Evolutionary conservation across 495 filamentous ascomycete genomes (phyloP), one percentile per base, ranked within the genome.

Genomic region (Neurospora africana): DNA sequence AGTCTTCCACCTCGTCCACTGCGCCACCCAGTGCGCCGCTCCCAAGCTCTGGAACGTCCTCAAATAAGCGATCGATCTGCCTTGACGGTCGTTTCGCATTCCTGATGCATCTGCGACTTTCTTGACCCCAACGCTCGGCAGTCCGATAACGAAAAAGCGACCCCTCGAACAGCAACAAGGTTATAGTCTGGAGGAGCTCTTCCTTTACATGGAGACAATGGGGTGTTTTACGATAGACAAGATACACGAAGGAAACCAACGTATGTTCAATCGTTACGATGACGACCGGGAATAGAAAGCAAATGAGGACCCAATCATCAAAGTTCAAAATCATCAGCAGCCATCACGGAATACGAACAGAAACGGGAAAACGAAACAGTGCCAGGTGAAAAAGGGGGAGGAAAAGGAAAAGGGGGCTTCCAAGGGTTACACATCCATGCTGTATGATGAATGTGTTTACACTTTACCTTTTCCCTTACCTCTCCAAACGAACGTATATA

Each of bases 1-100:
- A 99, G 95, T 97, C 89, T 99, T 99, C 90, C 95, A 99, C 84
- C 91, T 98, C 77, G 88, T 91, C 75, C 95, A 98, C 86, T 99
- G 95, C 84, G 93, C 94, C 71, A 90, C 87, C 77, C 82, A 89
- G 80, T 98, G 95, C 80, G 95, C 95, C 70, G 96, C 95, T 47
- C 96, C 95, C 76, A 97, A 96, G 90, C 90, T 99, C 79, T 99
- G 91, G 87, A 87, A 89, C 72, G 81, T 87, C 78, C 91, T 98
- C 79, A 97, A 96, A 86, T 99, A 94, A 87, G 84, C 53, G 53
- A 65, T 65, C 53, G 53, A 65, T 33, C 27, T 65, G 5, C 53
- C 53, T 33, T 35, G 70, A 44, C 35, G 38, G 37, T 65, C 53
- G 53, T 65, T 65, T 35, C 53, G 53, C 53, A 65, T 19, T 65